Base-by-base conservation (phyloP, 768 basidiomycete species). In the Amanita pseudoporphyria region DNA sequence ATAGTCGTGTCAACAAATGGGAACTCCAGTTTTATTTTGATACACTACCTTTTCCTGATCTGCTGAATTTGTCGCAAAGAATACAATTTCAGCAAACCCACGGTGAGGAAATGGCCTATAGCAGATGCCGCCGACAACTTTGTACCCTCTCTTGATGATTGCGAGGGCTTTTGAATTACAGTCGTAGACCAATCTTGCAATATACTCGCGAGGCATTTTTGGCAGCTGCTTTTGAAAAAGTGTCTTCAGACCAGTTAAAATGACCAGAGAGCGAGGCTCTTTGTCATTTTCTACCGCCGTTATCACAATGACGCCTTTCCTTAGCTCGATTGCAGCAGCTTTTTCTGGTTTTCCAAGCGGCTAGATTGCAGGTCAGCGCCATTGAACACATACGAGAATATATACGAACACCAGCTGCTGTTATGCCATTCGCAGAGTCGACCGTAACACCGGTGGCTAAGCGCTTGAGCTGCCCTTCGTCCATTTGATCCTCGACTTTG, bases 181-280 rank as follows among this genome's bases (percentile, higher is more conserved):
- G 62, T 98, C 96, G 57, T 89, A 89, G 1, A 97, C 95, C 22
- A 98, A 77, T 19, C 96, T 81, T 3, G 96, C 90, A 57, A 99
- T 98, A 62, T 99, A 99, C 62, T 98, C 96, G 59, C 92, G 75
- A 10, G 96, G 96, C 96, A 99, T 98, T 67, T 97, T 97, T 6
- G 96, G 96, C 1, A 99, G 68, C 64, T 99, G 96, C 56, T 89
- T 88, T 60, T 96, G 95, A 61, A 99, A 98, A 13, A 98, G 81
- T 7, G 90, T 93, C 68, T 97, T 98, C 51, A 98, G 72, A n/a
- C 91, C 90, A 3, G 92, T 91, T 47, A 98, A 77, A 51, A 98
- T 82, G 48, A 97, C 78, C 22, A 84, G 69, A 2, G 89, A 89
- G 26, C 82, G 79, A 2, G 86, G 80, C 39, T 80, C 67, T 21